Conservation (phyloP, 2,329 filamentous ascomycete genomes). For the Ophiostoma ips region DNA sequence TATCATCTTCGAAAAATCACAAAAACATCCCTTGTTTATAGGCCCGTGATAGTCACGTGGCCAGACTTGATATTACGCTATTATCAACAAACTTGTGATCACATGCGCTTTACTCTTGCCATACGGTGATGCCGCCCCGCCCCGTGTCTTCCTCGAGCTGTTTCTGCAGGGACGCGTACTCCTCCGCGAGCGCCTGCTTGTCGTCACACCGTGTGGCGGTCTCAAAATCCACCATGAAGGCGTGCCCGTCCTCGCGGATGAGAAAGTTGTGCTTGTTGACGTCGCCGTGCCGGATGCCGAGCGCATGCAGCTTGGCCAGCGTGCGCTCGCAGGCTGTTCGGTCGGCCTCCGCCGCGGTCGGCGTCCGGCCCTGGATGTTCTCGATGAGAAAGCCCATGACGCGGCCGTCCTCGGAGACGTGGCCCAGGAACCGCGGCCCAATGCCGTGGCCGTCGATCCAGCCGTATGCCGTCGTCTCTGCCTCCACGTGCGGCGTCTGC, state of each 20-base stretch:
- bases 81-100: too few species aligned
- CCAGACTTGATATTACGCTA: too few species aligned
- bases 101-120: too few species aligned
- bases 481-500: slow-evolving; percentile 13
- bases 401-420: slow-evolving; percentile 19
- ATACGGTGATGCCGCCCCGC: too few species aligned
- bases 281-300: slow-evolving; percentile 25
- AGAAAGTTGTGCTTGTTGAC: slow-evolving; percentile 26
- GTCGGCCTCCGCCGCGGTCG: slow-evolving; percentile 18
- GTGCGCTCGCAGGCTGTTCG: slow-evolving; percentile 16
- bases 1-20: too few species aligned
- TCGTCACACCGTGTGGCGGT: not conserved
- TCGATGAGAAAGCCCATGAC: slow-evolving; percentile 22
- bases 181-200: too few species aligned
- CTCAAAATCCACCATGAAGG: slow-evolving; percentile 23
- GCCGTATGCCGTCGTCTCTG: slow-evolving; percentile 16
- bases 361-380: slow-evolving; percentile 14
- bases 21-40: too few species aligned
- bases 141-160: too few species aligned
- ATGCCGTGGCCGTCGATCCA: slow-evolving; percentile 15
- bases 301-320: slow-evolving; percentile 20
- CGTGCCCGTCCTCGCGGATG: slow-evolving; percentile 13
- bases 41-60: too few species aligned
- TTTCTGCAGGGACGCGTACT: too few species aligned
- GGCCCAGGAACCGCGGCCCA: slow-evolving; percentile 17